Base-by-base conservation (phyloP, 495 filamentous ascomycete genomes). In the Trichoderma reesei region DNA sequence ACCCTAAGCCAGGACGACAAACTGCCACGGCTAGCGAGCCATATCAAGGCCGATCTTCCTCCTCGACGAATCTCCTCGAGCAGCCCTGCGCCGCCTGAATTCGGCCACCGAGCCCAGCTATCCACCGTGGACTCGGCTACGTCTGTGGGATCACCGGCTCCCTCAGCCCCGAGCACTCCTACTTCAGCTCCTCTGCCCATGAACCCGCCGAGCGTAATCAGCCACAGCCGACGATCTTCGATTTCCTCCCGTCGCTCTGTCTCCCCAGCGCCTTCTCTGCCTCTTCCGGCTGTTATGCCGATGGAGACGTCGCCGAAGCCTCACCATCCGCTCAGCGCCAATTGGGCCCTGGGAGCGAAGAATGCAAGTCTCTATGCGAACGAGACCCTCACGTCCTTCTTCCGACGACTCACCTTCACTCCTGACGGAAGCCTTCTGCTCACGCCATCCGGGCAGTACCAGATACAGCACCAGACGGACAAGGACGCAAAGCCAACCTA, bases 331-430 rank as follows among this genome's bases (percentile, higher is more conserved):
- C 39, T 41, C 59, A 42, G 10, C 33, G 74, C 80, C 41, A 76
- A 70, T 51, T 76, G 80, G 34, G 80, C 85, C 18, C 62, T 88
- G 42, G 90, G 88, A 3, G 83, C 90, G 51, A 88, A 85, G 71
- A 96, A 96, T 68, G 83, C 92, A 44, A 92, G 85, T 64, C 86
- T 98, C 42, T 99, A 99, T 74, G 91, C 89, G n/a, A 97, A 96
- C 65, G 95, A 99, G 75, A 96, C 92, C 0, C 85, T 97, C 39
- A 98, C 91, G 0, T 98, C 95, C 3, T 99, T 99, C 76, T 99
- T 99, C 78, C 83, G 95, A 51, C 85, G 95, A 41, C 77, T 99
- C 46, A 91, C 95, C 0, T 99, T 98, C 72, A 88, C 95, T 7
- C 92, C 95, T 2, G 95, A 98, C 69, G 95, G 95, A 16, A 96